Base-by-base conservation (phyloP, 495 filamentous ascomycete species). In the Aspergillus asperescens region DNA sequence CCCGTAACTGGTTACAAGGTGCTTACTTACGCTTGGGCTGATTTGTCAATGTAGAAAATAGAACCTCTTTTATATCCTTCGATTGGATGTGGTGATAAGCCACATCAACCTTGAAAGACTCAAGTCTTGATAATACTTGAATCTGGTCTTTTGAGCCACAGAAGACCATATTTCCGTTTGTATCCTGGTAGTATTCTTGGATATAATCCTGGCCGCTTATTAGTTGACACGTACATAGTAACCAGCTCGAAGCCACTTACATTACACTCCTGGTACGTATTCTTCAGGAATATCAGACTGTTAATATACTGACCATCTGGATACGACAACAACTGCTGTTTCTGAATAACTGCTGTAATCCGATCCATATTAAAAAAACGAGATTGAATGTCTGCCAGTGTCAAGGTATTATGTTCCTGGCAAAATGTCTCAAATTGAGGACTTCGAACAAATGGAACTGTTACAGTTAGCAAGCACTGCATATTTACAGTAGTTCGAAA, bases 271-370 rank as follows among this genome's bases (percentile, higher is more conserved):
- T 8, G 31, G 37, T 39, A 8, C 9, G 7, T 46, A 51, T 34
- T 51, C 19, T 51, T n/a, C 4, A 51, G 32, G 18, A 50, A 46
- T 10, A 45, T 29, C 2, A 56, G 23, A 12, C 48, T 19, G 51
- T 56, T 34, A 39, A 51, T 47, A 47, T 51, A 31, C 19, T 56
- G 41, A 13, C 48, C 48, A 5, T 46, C 20, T 22, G 48, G 48
- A 46, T 51, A 47, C 18, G 23, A 34, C 10, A 56, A 5, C 15
- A 56, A 12, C 1, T 16, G 42, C 7, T 56, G 23, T 28, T 56
- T 56, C 18, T 56, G 41, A 39, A 56, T 51, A 40, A 56, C 32
- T 34, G 48, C 24, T 40, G 31, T n/a, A 34, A 56, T 51, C 6
- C 25, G 15, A 19, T 56, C 48, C 22, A 41, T 44, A 56, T 56